phyloP scores from a whole-genome alignment of 331 rosid species.

The Erythrophleum ivorense region DNA sequence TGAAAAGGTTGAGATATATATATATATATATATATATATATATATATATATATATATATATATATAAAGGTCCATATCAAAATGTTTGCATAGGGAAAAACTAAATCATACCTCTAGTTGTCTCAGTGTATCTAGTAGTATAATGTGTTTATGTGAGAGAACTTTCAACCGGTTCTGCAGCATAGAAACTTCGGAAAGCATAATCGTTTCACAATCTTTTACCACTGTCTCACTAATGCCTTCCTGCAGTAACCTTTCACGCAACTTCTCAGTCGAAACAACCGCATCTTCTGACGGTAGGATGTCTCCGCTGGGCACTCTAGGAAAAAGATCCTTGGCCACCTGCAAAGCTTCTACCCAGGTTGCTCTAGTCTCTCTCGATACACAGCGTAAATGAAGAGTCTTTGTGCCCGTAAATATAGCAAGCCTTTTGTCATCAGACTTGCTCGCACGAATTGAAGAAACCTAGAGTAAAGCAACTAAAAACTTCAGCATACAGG shows the following conservation, averaged over 20 bases:
- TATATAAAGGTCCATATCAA: no score
- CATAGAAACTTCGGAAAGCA: conserved; percentile 85
- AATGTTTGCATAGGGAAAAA: conserved; percentile 24
- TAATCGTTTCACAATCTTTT: conserved; percentile 81
- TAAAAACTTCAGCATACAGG: conserved; percentile 37
- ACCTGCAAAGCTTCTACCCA: conserved; percentile 87
- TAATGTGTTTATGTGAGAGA: conserved; percentile 76
- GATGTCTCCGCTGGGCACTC: no score
- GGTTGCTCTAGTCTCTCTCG: conserved; percentile 79
- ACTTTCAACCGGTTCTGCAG: conserved; percentile 71
- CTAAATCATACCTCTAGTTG: conserved; percentile 83
- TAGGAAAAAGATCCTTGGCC: no score
- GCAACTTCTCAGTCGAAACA: conserved; percentile 86
- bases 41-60: no score
- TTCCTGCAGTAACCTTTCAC: conserved; percentile 72
- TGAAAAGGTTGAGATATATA: no score
- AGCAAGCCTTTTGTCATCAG: conserved; percentile 90
- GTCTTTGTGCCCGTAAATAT: conserved; percentile 92
- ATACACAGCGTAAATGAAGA: conserved; percentile 80
- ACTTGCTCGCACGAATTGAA: conserved; percentile 91
- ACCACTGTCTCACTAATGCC: conserved; percentile 69
- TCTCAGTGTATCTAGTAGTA: conserved; percentile 75
- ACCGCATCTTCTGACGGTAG: conserved; percentile 73
- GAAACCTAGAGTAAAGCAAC: conserved; percentile 76
- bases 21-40: no score